phyloP scores from a whole-genome alignment of 176 grass and related monocot genomes.

The Tillandsia leiboldiana region DNA sequence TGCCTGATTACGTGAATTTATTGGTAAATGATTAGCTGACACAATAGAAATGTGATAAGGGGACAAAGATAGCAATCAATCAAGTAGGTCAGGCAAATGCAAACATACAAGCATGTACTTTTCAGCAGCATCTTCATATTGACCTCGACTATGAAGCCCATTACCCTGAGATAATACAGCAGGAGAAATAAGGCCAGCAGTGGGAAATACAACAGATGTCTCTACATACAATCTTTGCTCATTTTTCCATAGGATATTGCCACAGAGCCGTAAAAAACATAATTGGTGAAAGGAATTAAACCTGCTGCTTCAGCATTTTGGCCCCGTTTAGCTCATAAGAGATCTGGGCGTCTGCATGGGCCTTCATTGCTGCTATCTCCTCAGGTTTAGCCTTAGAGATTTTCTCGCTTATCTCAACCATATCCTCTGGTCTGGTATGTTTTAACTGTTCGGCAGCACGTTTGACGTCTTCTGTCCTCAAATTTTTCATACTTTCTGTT shows the following conservation, averaged over 20 bases:
- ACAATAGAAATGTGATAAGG: slow-evolving; percentile 4
- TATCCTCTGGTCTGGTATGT: slow-evolving; percentile 66
- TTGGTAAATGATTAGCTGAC: slow-evolving; percentile 2
- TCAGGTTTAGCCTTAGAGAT: slow-evolving; percentile 69
- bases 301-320: slow-evolving; percentile 82
- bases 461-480: slow-evolving; percentile 71
- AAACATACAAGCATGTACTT: slow-evolving; percentile 85
- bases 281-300: slow-evolving; percentile 15
- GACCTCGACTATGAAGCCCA: slow-evolving; percentile 59
- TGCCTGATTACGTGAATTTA: slow-evolving; percentile 42
- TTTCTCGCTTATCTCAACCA: slow-evolving; percentile 73
- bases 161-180: slow-evolving; percentile 54
- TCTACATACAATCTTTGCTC: background rate
- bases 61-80: background rate
- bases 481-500: slow-evolving; percentile 87
- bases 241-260: background rate
- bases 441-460: slow-evolving; percentile 76
- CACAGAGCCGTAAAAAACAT: background rate
- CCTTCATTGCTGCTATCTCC: slow-evolving; percentile 83
- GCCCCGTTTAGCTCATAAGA: slow-evolving; percentile 62
- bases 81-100: slow-evolving; percentile 10
- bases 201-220: background rate
- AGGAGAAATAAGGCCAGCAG: background rate
- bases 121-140: slow-evolving; percentile 64
- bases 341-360: slow-evolving; percentile 69